phyloP scores from a whole-genome alignment of 805 yeast genomes.

The Yarrowia porcina region DNA sequence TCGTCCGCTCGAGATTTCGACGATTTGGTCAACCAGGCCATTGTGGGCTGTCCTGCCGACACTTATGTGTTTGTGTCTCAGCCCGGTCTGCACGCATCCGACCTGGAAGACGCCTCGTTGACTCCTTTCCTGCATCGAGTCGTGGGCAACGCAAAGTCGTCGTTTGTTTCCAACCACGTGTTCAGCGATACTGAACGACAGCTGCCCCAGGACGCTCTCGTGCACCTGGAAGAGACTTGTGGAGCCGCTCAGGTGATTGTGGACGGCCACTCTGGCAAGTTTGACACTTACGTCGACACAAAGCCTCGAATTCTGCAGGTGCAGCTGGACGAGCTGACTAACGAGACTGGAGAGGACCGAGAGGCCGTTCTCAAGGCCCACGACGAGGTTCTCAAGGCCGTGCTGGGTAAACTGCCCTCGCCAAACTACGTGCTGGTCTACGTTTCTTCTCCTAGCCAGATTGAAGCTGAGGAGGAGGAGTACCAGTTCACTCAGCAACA shows the following conservation, averaged over 20 bases:
- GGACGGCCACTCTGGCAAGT: slow-evolving; percentile 43
- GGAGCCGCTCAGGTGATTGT: slow-evolving; percentile 47
- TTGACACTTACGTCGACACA: slow-evolving; percentile 57
- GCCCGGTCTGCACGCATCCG: slow-evolving; percentile 51
- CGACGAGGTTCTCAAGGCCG: slow-evolving; percentile 34
- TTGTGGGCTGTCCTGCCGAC: slow-evolving; percentile 48
- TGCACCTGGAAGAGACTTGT: slow-evolving; percentile 45
- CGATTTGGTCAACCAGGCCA: slow-evolving; percentile 26
- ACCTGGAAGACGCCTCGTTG: slow-evolving; percentile 47
- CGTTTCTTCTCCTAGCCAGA: slow-evolving; percentile 35
- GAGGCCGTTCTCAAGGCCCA: slow-evolving; percentile 27
- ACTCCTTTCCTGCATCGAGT: slow-evolving; percentile 32
- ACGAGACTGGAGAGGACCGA: slow-evolving; percentile 21
- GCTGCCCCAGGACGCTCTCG: slow-evolving; percentile 32
- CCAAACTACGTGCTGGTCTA: slow-evolving; percentile 39
- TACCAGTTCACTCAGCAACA: background rate
- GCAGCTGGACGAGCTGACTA: slow-evolving; percentile 50
- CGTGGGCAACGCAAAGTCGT: slow-evolving; percentile 21
- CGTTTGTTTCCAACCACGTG: slow-evolving; percentile 10
- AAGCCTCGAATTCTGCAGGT: slow-evolving; percentile 58
- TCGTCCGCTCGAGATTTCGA: slow-evolving; percentile 12
- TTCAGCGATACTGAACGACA: slow-evolving; percentile 30
- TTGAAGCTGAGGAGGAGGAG: slow-evolving; percentile 11
- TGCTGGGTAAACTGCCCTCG: slow-evolving; percentile 37
- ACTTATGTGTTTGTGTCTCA: slow-evolving; percentile 55